Evolutionary conservation across 805 yeast species (phyloP).

Genomic region (Grigorovia transvaalensis): DNA sequence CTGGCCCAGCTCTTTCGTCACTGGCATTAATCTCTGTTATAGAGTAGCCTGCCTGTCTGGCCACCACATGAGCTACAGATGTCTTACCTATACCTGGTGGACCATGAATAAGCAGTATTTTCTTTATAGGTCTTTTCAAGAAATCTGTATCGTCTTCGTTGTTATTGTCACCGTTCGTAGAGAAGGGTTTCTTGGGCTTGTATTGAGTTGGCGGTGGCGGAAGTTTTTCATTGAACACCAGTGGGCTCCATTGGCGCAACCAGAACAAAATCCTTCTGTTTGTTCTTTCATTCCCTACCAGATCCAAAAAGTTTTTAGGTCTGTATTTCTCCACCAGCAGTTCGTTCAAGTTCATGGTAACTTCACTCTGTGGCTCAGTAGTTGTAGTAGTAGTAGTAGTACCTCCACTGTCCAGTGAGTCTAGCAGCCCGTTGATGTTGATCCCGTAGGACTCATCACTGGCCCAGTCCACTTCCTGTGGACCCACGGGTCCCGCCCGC

Average conservation of each 20-base stretch:
- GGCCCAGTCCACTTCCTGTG: constrained; percentile 9
- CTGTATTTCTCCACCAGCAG: constrained; percentile 60
- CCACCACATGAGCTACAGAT: constrained; percentile 73
- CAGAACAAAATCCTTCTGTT: constrained; percentile 52
- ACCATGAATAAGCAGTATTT: constrained; percentile 70
- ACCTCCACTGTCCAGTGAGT: constrained; percentile 22
- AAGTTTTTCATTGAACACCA: constrained; percentile 39
- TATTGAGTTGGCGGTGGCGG: constrained; percentile 11
- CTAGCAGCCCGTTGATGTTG: constrained; percentile 29
- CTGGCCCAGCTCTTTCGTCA: constrained; percentile 58
- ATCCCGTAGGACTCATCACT: constrained; percentile 31
- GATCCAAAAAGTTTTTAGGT: constrained; percentile 51
- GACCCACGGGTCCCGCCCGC: not conserved
- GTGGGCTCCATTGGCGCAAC: constrained; percentile 58
- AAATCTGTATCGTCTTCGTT: constrained; percentile 32
- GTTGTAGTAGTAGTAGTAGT: not conserved
- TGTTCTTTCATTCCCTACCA: constrained; percentile 57
- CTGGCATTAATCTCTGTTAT: constrained; percentile 81
- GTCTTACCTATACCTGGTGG: constrained; percentile 95
- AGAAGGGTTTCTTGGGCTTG: not conserved
- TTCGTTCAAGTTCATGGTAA: constrained; percentile 3
- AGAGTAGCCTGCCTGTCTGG: constrained; percentile 71
- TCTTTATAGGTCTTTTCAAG: constrained; percentile 47
- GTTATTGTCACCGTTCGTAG: not conserved
- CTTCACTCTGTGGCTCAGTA: not conserved